phyloP scores from a whole-genome alignment of 2,329 filamentous ascomycete species.

The Microsporum audouinii region DNA sequence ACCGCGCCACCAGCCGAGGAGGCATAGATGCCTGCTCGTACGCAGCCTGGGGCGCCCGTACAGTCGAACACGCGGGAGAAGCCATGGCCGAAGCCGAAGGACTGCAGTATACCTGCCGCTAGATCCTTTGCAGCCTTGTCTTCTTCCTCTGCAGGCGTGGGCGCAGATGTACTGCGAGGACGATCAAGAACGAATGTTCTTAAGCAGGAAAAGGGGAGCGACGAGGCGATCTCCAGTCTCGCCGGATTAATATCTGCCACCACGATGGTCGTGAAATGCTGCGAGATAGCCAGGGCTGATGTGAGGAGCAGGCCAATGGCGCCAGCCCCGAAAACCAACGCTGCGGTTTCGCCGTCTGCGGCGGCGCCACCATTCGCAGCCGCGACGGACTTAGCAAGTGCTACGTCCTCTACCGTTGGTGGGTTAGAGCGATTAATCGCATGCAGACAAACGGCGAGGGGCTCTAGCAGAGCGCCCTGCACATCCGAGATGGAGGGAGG shows the following conservation, averaged over 20 bases:
- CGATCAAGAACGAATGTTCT: slow-evolving; percentile 13
- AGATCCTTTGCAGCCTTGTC: slow-evolving; percentile 23
- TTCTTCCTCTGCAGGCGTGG: slow-evolving; percentile 18
- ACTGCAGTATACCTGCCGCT: slow-evolving; percentile 23
- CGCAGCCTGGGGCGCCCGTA: slow-evolving; percentile 35
- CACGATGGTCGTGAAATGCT: slow-evolving; percentile 44
- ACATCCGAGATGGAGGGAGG: slow-evolving; percentile 43
- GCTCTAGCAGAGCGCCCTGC: slow-evolving; percentile 49
- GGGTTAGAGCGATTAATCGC: slow-evolving; percentile 45
- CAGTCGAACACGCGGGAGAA: slow-evolving; percentile 38
- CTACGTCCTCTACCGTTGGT: slow-evolving; percentile 26
- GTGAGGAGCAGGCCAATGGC: slow-evolving; percentile 50
- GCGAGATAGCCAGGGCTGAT: slow-evolving; percentile 44
- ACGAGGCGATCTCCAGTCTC: slow-evolving; percentile 44
- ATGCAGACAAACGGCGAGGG: slow-evolving; percentile 50
- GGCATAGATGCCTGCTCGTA: slow-evolving; percentile 37
- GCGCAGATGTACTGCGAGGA: slow-evolving; percentile 18
- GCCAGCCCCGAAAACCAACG: slow-evolving; percentile 50
- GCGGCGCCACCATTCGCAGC: not conserved
- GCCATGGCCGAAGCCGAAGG: slow-evolving; percentile 21
- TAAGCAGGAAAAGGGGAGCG: slow-evolving; percentile 28
- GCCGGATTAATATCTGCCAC: slow-evolving; percentile 51
- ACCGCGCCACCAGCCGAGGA: slow-evolving; percentile 40
- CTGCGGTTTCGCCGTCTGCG: slow-evolving; percentile 32
- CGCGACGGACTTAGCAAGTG: slow-evolving; percentile 31